Evolutionary conservation across 495 filamentous ascomycete species (phyloP).

Genomic region (Hypoxylon perforatum): DNA sequence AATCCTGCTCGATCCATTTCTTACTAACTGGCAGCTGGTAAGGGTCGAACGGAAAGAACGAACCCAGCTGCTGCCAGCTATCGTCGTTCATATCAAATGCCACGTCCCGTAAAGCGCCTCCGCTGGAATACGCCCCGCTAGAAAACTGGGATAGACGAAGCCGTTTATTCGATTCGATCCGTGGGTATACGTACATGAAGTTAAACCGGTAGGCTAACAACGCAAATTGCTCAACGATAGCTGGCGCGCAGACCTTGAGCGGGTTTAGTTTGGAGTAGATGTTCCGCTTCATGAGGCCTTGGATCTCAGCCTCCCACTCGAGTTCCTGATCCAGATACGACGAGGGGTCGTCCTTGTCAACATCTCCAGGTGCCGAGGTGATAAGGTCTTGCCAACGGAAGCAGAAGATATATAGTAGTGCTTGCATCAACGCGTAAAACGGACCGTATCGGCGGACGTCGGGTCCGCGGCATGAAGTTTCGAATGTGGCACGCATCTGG

Average conservation of each 20-base stretch:
- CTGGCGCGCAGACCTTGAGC: conserved; percentile 93
- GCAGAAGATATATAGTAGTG: conserved; percentile 94
- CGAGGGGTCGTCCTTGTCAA: conserved; percentile 66
- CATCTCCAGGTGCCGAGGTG: conserved; percentile 58
- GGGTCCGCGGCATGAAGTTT: conserved; percentile 78
- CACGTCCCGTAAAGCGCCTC: conserved; percentile 70
- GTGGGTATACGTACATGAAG: conserved; percentile 85
- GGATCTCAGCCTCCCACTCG: conserved; percentile 77
- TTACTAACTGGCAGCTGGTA: conserved; percentile 87
- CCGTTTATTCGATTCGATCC: conserved; percentile 93
- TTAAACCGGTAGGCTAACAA: conserved; percentile 83
- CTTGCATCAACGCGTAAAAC: conserved; percentile 91
- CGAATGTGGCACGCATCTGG: conserved; percentile 69
- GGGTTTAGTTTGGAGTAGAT: conserved; percentile 92
- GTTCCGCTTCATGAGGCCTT: conserved; percentile 74
- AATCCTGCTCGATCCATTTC: conserved; percentile 86
- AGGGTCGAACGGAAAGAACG: conserved; percentile 97
- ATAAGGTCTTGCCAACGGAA: conserved; percentile 96
- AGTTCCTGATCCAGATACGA: conserved; percentile 70
- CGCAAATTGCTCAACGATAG: conserved; percentile 91
- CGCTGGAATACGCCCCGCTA: conserved; percentile 55
- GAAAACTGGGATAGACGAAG: conserved; percentile 72
- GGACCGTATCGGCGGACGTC: conserved; percentile 83
- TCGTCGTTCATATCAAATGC: conserved; percentile 71
- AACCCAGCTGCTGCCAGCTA: conserved; percentile 81